Evolutionary conservation across 2,329 filamentous ascomycete species (phyloP).

Genomic region (Fusarium verticillioides): DNA sequence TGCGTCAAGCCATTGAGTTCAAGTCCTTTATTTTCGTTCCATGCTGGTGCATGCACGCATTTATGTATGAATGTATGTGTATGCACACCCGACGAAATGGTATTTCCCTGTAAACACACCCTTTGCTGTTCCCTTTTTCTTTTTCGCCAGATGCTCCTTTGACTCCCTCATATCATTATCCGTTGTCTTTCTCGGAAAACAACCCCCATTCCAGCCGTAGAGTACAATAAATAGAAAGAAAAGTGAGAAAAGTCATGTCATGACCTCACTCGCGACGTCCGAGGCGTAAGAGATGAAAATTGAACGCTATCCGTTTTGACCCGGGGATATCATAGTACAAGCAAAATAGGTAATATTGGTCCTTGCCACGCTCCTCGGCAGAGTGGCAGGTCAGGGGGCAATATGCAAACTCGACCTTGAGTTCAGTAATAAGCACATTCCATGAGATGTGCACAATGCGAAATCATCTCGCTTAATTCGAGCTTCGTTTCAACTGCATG

Average conservation of each 20-base stretch:
- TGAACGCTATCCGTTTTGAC: conserved; percentile 34
- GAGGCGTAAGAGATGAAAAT: conserved; percentile 17
- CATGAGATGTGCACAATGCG: neutral
- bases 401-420: neutral
- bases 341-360: conserved; percentile 21
- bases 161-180: conserved; percentile 19
- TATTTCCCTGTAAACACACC: conserved; percentile 12
- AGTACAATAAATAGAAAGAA: conserved; percentile 19
- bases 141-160: conserved; percentile 27
- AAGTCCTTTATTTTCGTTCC: neutral
- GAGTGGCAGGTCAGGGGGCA: conserved; percentile 3
- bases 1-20: neutral
- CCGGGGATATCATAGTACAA: conserved; percentile 41
- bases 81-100: conserved; percentile 4
- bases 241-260: neutral
- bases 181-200: conserved; percentile 8
- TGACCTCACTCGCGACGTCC: neutral
- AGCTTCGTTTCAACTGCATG: neutral
- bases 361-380: conserved; percentile 1
- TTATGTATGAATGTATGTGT: neutral
- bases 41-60: conserved; percentile 1
- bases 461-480: neutral
- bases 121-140: neutral
- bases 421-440: neutral
- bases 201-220: conserved; percentile 1